Evolutionary conservation across 768 basidiomycete genomes (phyloP), one percentile per base, ranked within the genome.

Genomic region (Glaciozyma martinii): DNA sequence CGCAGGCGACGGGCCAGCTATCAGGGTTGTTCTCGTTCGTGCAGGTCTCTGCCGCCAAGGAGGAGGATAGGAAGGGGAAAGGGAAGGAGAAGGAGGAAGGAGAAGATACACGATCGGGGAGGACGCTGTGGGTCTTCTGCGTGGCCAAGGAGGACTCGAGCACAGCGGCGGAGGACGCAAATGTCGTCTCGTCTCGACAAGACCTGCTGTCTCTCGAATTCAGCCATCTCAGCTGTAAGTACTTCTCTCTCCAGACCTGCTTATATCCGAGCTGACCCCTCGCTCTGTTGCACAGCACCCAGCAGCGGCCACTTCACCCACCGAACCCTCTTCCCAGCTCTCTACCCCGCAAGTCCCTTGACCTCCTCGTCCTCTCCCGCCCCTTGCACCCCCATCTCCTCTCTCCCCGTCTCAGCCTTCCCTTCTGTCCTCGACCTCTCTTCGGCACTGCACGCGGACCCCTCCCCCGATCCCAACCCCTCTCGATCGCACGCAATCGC

Each of bases 361-460:
- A 12, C 56, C 3, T 32, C 56, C 1, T 16, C 33, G 8, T 0
- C 23, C 7, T 21, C 60, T 4, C 23, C 46, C 5, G 15, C 60
- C 5, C 4, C 49, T 1, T 33, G 12, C 21, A 15, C 23, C 37
- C 43, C 58, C 42, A 54, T 19, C 44, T 32, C 40, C 30, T 37
- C 54, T 30, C 63, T 68, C 53, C 60, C 71, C 54, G 60, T 64
- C 37, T 61, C 67, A 32, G 63, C 67, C 44, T 70, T 66, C n/a
- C 64, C 70, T 32, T 75, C 75, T 4, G 63, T 62, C 42, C 74
- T 74, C 13, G 71, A 75, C 53, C 72, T 75, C 18, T 71, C 75
- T 0, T 70, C 75, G 21, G 73, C 52, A 49, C 74, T 70, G 23
- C 74, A 77, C 13, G 73, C 76, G 44, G 44, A 46, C 46, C 27